phyloP scores from a whole-genome alignment of 352 stramenopile genomes.

The Thalassiosira ordinaria region DNA sequence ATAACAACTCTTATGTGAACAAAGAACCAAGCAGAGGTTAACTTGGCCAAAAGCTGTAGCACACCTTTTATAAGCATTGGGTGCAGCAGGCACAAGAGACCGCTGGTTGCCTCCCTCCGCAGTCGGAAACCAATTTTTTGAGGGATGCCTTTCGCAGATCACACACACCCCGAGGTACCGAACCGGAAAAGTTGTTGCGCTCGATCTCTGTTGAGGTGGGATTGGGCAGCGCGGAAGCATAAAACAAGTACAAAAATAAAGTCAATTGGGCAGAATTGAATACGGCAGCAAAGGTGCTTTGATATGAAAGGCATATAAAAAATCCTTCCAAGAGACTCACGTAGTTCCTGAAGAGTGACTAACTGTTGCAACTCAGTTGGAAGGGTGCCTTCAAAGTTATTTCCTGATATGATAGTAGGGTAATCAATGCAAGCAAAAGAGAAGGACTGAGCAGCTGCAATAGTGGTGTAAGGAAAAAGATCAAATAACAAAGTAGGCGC shows the following conservation, averaged over 20 bases:
- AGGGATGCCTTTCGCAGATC: slow-evolving; percentile 4
- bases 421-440: neutral
- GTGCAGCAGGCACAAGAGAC: slow-evolving; percentile 21
- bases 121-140: slow-evolving; percentile 10
- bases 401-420: slow-evolving; percentile 1
- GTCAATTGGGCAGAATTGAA: no score
- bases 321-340: no score
- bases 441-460: neutral
- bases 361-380: slow-evolving; percentile 16
- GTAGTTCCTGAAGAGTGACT: slow-evolving; percentile 8
- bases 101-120: neutral
- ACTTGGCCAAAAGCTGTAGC: no score
- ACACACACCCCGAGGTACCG: slow-evolving; percentile 8
- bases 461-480: neutral
- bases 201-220: slow-evolving; percentile 11
- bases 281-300: no score
- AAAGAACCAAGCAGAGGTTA: no score
- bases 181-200: slow-evolving; percentile 11
- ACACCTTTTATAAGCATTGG: slow-evolving; percentile 24
- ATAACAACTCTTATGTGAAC: no score
- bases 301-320: no score
- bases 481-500: neutral
- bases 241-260: no score
- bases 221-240: no score
- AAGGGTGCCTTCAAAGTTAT: slow-evolving; percentile 16